A percentile compares a stretch with the other conserved stretches of the same genome.
Conservation (phyloP, 768 basidiomycete species). For the Hygrophoropsis aurantiaca region DNA sequence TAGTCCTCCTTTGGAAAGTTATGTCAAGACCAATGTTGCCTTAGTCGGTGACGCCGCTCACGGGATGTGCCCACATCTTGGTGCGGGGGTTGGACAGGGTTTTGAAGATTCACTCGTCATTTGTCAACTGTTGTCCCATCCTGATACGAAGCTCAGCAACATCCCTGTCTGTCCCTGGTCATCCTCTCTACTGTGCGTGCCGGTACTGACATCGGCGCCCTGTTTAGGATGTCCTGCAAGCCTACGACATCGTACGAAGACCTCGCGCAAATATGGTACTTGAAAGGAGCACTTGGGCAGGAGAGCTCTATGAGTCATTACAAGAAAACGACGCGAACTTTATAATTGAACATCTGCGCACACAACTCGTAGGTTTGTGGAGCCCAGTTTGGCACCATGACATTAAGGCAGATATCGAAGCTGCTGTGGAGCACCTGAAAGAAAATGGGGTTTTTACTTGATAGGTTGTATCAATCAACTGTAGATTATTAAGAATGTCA, state of each 20-base stretch:
- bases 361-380: slow-evolving; percentile 41
- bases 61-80: slow-evolving; percentile 58
- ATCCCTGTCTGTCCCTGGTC: slow-evolving; percentile 35
- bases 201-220: not conserved
- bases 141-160: slow-evolving; percentile 37
- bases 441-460: not conserved
- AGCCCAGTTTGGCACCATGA: slow-evolving; percentile 52
- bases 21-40: slow-evolving; percentile 44
- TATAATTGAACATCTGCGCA: slow-evolving; percentile 27
- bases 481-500: too few species aligned
- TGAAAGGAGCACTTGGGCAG: slow-evolving; percentile 38
- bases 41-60: slow-evolving; percentile 61
- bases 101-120: slow-evolving; percentile 55
- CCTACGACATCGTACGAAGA: slow-evolving; percentile 44
- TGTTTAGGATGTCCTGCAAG: slow-evolving; percentile 42
- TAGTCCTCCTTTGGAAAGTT: slow-evolving; percentile 44
- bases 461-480: too few species aligned
- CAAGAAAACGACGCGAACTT: slow-evolving; percentile 31
- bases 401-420: slow-evolving; percentile 37
- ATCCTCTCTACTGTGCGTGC: not conserved
- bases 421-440: slow-evolving; percentile 25
- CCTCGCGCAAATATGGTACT: slow-evolving; percentile 53
- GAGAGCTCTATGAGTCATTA: slow-evolving; percentile 37
- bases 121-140: slow-evolving; percentile 43
- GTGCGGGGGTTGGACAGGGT: slow-evolving; percentile 59